phyloP scores from a whole-genome alignment of 306 rosid species.

The Rosa chinensis region DNA sequence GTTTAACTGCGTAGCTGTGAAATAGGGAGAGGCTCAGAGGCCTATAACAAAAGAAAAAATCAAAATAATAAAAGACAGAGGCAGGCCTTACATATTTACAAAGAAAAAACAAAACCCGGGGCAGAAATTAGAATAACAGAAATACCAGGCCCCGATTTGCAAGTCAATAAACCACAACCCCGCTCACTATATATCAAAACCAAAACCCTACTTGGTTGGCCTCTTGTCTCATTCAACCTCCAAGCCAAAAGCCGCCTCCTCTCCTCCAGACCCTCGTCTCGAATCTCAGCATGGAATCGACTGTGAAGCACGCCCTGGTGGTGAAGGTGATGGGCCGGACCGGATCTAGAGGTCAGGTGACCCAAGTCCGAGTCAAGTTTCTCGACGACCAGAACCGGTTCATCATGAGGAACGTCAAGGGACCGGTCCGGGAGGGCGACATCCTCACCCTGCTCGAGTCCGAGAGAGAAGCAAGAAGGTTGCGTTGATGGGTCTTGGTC shows the following conservation, averaged over 20 bases:
- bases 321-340: conserved; percentile 13
- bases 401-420: conserved; percentile 19
- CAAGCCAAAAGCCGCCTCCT: not conserved
- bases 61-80: not conserved
- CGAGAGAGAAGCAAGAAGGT: conserved; percentile 8
- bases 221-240: not conserved
- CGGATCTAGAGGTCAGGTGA: conserved; percentile 14
- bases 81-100: not conserved
- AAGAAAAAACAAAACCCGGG: not conserved
- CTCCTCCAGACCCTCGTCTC: not conserved
- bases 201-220: not conserved
- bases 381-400: conserved; percentile 15
- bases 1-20: too few relatives aligned
- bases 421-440: conserved; percentile 12
- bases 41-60: too few relatives aligned
- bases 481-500: conserved; percentile 2
- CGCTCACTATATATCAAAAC: not conserved
- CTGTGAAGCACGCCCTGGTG: conserved; percentile 3
- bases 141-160: not conserved
- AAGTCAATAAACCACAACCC: not conserved
- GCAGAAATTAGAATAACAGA: not conserved
- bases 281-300: conserved; percentile 8
- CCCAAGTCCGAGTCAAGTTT: conserved; percentile 12
- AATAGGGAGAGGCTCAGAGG: not conserved
- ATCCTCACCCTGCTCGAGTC: conserved; percentile 12